Evolutionary conservation across 768 basidiomycete species (phyloP), one percentile per base, ranked within the genome.

Genomic region (Tricholoma matsutake): DNA sequence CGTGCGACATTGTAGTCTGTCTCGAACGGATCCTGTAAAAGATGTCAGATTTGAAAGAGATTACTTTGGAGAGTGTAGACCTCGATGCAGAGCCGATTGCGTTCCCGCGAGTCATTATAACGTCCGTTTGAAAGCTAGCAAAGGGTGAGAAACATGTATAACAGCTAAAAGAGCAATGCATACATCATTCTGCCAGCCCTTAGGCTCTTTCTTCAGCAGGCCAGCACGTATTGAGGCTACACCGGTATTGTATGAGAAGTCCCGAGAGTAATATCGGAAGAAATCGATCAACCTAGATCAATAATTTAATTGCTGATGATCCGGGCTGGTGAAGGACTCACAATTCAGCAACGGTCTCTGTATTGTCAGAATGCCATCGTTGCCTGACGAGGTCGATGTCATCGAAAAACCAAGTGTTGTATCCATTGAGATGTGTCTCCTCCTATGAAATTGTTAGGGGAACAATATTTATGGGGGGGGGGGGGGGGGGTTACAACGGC

Each of bases 401-500:
- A 78, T 98, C 96, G 71, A 98, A 99, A 79, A 99, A 98, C 92
- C 94, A 94, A 68, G 87, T 88, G 75, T 94, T 92, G 78, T 88
- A 82, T 63, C 86, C 92, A 64, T 85, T 84, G 61, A 94, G 79
- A 75, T 91, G 86, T 49, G 85, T 91, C 66, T 92, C 91, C 72
- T 89, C 92, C 91, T 91, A 67, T 11, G 56, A 56, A 41, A 18
- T 16, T 43, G 63, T 54, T 63, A 64, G 58, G 39, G 55, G 57
- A 57, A 47, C 69, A 51, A 61, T 39, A 8, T 45, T 10, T 22
- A 45, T 45, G 18, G 56, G 54, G 9, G 62, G 25, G n/a, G 18
- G 56, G 54, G 9, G 62, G 25, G n/a, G n/a, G n/a, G n/a, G n/a
- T n/a, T 56, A 60, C 52, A 10, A 7, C 3, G n/a, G 60, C 80